phyloP scores from a whole-genome alignment of 2,329 filamentous ascomycete genomes.

The Shiraia bambusicola region DNA sequence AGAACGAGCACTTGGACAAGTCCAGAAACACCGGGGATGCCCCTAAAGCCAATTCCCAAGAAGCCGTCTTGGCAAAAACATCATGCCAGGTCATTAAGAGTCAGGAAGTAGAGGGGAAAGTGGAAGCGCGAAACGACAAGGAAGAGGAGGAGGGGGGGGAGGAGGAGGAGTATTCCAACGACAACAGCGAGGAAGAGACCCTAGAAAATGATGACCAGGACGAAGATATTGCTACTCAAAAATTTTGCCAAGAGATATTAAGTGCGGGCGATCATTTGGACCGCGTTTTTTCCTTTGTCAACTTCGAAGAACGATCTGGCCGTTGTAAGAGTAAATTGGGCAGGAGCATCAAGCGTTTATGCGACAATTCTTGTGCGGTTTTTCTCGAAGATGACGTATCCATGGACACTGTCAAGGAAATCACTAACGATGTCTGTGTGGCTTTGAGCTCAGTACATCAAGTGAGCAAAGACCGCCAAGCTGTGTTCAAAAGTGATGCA shows the following conservation, averaged over 20 bases:
- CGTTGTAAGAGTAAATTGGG: slow-evolving; percentile 21
- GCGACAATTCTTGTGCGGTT: slow-evolving; percentile 5
- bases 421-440: slow-evolving; percentile 5
- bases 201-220: slow-evolving; percentile 2
- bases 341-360: slow-evolving; percentile 12
- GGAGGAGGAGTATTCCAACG: slow-evolving; percentile 1
- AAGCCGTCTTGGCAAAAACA: neutral
- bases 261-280: slow-evolving; percentile 10
- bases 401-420: slow-evolving; percentile 9
- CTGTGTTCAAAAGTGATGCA: slow-evolving; percentile 29
- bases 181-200: slow-evolving; percentile 5
- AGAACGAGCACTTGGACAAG: neutral
- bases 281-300: slow-evolving; percentile 24
- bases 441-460: slow-evolving; percentile 8
- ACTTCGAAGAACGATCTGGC: slow-evolving; percentile 17
- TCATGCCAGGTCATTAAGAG: neutral
- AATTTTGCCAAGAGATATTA: neutral
- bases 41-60: too few relatives aligned
- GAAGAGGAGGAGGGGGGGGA: slow-evolving; percentile 1
- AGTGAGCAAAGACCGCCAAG: slow-evolving; percentile 5
- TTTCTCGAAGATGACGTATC: slow-evolving; percentile 9
- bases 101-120: neutral
- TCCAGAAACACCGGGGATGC: neutral
- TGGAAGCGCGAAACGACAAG: neutral
- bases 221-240: neutral